Percentiles rank a stretch among this genome's conserved stretches.
phyloP scores from a whole-genome alignment of 2,329 filamentous ascomycete genomes.

The Cladosporium sp. region DNA sequence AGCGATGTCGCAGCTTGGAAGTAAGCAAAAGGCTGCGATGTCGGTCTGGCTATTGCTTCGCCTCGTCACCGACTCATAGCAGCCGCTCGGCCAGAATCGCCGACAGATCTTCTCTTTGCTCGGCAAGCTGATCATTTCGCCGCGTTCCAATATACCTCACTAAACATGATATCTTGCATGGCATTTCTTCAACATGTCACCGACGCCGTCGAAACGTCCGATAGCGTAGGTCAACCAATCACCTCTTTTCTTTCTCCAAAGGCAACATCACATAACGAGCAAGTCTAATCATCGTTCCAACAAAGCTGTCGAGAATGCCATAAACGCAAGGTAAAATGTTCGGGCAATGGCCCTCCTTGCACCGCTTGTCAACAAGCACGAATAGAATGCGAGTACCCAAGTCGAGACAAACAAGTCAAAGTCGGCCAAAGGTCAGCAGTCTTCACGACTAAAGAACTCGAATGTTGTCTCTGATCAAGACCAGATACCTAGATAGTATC shows the following conservation, averaged over 20 bases:
- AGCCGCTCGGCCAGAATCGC: background rate
- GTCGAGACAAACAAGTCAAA: conserved; percentile 29
- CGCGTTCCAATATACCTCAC: background rate
- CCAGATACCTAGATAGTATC: conserved; percentile 27
- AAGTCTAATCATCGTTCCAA: background rate
- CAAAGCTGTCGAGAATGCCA: conserved; percentile 27
- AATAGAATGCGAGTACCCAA: conserved; percentile 26
- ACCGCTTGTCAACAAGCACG: conserved; percentile 24
- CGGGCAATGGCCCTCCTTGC: conserved; percentile 31
- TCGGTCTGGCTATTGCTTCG: too few species aligned
- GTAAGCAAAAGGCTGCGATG: too few species aligned
- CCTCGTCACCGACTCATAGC: too few species aligned
- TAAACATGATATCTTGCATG: background rate
- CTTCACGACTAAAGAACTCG: too few species aligned
- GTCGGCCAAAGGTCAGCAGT: conserved; percentile 21
- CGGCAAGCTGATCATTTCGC: conserved; percentile 2
- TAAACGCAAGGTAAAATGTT: conserved; percentile 33
- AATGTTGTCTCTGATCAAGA: too few species aligned
- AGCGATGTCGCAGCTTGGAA: too few species aligned
- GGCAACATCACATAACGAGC: too few species aligned
- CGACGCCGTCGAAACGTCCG: conserved; percentile 15
- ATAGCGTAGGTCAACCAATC: conserved; percentile 15
- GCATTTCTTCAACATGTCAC: background rate
- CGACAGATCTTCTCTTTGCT: background rate
- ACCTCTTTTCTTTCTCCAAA: background rate